Evolutionary conservation across 495 filamentous ascomycete species (phyloP).

Genomic region (Hypoxylon rickii): DNA sequence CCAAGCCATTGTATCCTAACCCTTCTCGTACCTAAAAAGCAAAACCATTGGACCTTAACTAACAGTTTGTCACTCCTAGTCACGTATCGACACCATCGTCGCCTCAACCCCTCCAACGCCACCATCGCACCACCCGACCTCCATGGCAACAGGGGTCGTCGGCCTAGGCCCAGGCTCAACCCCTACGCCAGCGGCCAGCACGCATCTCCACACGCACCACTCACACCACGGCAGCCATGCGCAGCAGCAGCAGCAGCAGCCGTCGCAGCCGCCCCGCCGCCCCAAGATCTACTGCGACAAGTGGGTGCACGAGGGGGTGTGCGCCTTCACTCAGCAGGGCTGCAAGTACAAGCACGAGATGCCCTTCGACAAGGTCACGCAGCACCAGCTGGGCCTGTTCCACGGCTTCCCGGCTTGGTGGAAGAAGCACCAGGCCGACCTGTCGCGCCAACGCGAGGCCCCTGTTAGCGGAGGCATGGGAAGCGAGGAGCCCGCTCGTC

Average conservation of each 20-base stretch:
- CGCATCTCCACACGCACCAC: not conserved
- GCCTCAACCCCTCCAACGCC: constrained; percentile 29
- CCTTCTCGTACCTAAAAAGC: too few relatives aligned
- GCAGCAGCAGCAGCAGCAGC: not conserved
- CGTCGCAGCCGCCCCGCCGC: constrained; percentile 24
- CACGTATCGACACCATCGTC: constrained; percentile 42
- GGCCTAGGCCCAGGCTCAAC: constrained; percentile 1
- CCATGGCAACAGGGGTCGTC: not conserved
- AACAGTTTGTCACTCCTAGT: constrained; percentile 20
- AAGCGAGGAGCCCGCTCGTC: not conserved
- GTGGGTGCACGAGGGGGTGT: constrained; percentile 83
- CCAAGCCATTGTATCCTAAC: too few relatives aligned
- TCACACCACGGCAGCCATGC: not conserved
- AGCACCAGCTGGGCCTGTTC: constrained; percentile 66
- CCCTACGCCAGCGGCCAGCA: not conserved
- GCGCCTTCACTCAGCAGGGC: constrained; percentile 82
- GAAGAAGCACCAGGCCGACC: constrained; percentile 54
- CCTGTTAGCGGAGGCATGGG: not conserved
- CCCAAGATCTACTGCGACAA: constrained; percentile 81
- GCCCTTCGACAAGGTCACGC: constrained; percentile 63
- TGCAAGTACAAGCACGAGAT: constrained; percentile 89
- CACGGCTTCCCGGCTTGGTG: constrained; percentile 58
- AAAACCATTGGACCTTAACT: constrained; percentile 2
- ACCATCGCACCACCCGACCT: not conserved
- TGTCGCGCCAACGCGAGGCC: constrained; percentile 35